Evolutionary conservation across 805 yeast genomes (phyloP).

Genomic region (Hagleromyces aurorensis): DNA sequence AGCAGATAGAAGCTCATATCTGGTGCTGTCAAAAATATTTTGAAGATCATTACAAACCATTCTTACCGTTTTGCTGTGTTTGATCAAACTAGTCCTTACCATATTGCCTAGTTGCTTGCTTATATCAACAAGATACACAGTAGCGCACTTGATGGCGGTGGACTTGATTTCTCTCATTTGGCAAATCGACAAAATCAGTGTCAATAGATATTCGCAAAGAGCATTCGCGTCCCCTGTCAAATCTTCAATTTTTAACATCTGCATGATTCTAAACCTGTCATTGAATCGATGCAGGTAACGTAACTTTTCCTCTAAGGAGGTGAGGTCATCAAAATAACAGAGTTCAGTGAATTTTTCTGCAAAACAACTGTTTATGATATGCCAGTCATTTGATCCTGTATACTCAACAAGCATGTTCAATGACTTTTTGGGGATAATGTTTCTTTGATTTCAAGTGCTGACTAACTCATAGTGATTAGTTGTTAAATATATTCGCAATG

Average conservation of each 20-base stretch:
- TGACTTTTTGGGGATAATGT: no score
- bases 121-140: constrained; percentile 14
- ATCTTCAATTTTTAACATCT: constrained; percentile 10
- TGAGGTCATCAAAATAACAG: constrained; percentile 9
- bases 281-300: constrained; percentile 7
- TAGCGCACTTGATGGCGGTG: constrained; percentile 13
- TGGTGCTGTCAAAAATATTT: constrained; percentile 4
- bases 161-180: constrained; percentile 11
- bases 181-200: constrained; percentile 9
- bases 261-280: constrained; percentile 4
- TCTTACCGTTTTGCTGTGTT: constrained; percentile 4
- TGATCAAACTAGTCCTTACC: constrained; percentile 1
- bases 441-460: no score
- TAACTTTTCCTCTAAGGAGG: constrained; percentile 7
- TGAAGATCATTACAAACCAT: no score
- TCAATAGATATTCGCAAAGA: constrained; percentile 12
- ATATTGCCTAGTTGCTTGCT: constrained; percentile 3
- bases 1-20: constrained; percentile 5
- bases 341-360: constrained; percentile 15
- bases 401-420: constrained; percentile 19
- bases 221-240: constrained; percentile 7
- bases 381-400: constrained; percentile 16
- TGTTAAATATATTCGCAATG: no score
- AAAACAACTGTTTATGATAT: constrained; percentile 13
- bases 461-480: no score